Percentiles rank a stretch among this genome's conserved stretches.
These are phyloP conservation scores for Aureobasidium zeae DNA, from an alignment of 2,329 filamentous ascomycete genomes.

Conservation along the genomic window DNA sequence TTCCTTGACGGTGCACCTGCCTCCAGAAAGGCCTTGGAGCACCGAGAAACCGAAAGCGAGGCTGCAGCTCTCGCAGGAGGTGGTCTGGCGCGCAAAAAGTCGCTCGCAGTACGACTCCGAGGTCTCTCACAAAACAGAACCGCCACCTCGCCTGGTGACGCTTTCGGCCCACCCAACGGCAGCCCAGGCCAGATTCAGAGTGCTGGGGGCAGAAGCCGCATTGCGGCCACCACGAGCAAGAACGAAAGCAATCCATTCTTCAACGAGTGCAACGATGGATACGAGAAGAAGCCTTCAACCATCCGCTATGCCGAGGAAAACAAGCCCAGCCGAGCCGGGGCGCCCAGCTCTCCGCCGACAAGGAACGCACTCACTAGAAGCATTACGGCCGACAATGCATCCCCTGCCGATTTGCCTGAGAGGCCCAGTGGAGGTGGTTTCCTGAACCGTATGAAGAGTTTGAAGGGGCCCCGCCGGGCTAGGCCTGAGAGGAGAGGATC, in stretches of 20 bases:
- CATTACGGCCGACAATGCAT: conserved; percentile 39
- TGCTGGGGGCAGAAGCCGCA: conserved; percentile 34
- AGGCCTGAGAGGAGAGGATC: conserved; percentile 25
- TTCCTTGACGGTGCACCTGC: conserved; percentile 92
- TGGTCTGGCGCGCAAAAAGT: conserved; percentile 83
- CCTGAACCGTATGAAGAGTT: conserved; percentile 68
- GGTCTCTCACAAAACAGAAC: conserved; percentile 67
- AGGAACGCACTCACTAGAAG: conserved; percentile 53
- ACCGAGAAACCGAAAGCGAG: conserved; percentile 59
- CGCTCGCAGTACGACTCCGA: conserved; percentile 81
- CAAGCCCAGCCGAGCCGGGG: conserved; percentile 21
- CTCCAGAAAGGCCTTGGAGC: conserved; percentile 66
- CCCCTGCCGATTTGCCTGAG: conserved; percentile 16
- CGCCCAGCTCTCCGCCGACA: conserved; percentile 55
- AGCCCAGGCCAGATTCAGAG: conserved; percentile 23
- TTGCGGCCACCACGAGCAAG: conserved; percentile 26
- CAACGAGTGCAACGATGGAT: conserved; percentile 60
- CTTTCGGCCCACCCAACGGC: conserved; percentile 32
- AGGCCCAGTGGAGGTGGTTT: conserved; percentile 50
- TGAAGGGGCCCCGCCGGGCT: conserved; percentile 59
- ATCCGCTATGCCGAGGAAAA: conserved; percentile 43
- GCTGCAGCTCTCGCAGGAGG: conserved; percentile 34
- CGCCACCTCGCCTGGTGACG: conserved; percentile 43
- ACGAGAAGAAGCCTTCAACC: conserved; percentile 53
- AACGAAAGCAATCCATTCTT: conserved; percentile 74